A percentile compares a stretch with the other conserved stretches of the same genome.
phyloP scores from a whole-genome alignment of 768 basidiomycete genomes.

The Kwoniella shandongensis region DNA sequence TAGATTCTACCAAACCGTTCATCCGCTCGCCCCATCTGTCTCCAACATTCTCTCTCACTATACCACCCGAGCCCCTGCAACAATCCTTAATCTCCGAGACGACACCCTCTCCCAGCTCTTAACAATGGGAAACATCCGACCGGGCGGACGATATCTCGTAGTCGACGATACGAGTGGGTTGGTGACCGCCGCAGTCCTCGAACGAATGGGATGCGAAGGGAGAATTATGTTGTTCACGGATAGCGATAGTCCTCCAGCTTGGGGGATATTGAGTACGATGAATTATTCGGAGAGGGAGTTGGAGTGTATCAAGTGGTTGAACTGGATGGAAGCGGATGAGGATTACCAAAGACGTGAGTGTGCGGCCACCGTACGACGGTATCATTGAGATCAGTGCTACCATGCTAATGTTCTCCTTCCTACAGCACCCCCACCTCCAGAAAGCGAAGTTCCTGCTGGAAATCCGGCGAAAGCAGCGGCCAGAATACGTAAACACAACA shows the following conservation, averaged over 20 bases:
- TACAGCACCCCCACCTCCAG: conserved; percentile 40
- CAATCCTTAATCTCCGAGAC: conserved; percentile 75
- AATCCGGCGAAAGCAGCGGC: conserved; percentile 30
- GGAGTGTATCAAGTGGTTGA: conserved; percentile 60
- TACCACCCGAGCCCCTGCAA: conserved; percentile 73
- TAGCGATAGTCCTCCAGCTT: conserved; percentile 88
- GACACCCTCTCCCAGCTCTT: conserved; percentile 89
- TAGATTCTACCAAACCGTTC: conserved; percentile 84
- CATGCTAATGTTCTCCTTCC: too few species aligned
- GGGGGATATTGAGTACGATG: conserved; percentile 77
- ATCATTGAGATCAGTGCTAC: too few species aligned
- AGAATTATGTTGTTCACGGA: conserved; percentile 80
- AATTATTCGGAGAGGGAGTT: conserved; percentile 69
- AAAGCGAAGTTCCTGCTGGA: conserved; percentile 29
- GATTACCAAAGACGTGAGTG: conserved; percentile 59
- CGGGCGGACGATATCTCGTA: conserved; percentile 81
- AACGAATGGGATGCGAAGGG: conserved; percentile 83
- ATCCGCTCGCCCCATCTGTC: conserved; percentile 80
- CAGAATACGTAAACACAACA: conserved; percentile 65
- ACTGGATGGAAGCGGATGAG: conserved; percentile 86
- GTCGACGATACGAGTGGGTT: conserved; percentile 92
- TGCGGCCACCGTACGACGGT: too few species aligned
- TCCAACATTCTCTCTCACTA: conserved; percentile 87
- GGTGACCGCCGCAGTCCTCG: conserved; percentile 77
- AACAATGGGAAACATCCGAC: conserved; percentile 74